A percentile compares a stretch with the other conserved stretches of the same genome.
phyloP scores from a whole-genome alignment of 2,329 filamentous ascomycete genomes.

The Fusarium lateritium region DNA sequence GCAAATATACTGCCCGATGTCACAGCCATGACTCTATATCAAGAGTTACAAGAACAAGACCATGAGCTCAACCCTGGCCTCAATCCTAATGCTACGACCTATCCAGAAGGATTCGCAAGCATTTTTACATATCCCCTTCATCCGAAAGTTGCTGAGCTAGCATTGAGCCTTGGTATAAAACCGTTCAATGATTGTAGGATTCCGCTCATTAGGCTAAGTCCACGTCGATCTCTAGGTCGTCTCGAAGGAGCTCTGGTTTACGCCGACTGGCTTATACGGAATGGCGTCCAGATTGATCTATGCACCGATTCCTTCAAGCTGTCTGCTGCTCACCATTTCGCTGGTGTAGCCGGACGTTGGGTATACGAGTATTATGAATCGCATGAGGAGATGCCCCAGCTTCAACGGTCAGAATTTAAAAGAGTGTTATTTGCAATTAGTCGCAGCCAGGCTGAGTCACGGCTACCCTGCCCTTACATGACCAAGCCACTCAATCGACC shows the following conservation, averaged over 20 bases:
- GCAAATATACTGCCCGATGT: background rate
- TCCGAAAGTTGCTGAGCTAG: background rate
- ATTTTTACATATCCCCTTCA: background rate
- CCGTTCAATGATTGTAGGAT: background rate
- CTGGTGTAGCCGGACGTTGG: no score
- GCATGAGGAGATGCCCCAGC: background rate
- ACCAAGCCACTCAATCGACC: background rate
- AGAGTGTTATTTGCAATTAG: background rate
- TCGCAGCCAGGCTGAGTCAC: background rate
- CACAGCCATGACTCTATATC: background rate
- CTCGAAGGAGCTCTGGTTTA: background rate
- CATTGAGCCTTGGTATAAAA: background rate
- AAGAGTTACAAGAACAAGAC: background rate
- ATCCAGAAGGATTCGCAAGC: background rate
- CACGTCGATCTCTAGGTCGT: rapidly evolving
- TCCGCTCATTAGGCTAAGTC: rapidly evolving
- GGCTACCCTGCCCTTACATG: background rate
- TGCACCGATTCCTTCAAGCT: rapidly evolving
- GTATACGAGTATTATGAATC: rapidly evolving
- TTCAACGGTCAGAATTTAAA: background rate
- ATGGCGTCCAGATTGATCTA: background rate
- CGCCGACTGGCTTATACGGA: background rate
- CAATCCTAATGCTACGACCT: rapidly evolving
- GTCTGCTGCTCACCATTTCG: background rate
- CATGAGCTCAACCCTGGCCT: no score